Percentiles rank a stretch among this genome's conserved stretches.
Conservation (phyloP, 371 early-diverging fungal species). For the Mortierella polycephala region DNA sequence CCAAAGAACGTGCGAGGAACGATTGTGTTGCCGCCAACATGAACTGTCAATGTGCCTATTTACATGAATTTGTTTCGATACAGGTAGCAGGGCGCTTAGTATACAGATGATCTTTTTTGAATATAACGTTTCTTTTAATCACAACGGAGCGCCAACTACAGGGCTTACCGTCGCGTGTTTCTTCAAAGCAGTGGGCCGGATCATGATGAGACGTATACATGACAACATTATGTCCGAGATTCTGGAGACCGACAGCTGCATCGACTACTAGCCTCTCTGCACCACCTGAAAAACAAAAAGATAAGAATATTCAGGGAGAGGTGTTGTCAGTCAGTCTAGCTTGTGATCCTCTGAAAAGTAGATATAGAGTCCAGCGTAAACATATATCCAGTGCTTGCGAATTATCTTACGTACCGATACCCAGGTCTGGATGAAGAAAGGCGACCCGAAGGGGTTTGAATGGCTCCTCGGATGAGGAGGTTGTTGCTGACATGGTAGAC, state of each 20-base stretch:
- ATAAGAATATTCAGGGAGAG: too few relatives aligned
- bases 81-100: neutral
- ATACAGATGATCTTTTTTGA: neutral
- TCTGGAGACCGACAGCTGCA: slow-evolving; percentile 86
- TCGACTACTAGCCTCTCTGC: slow-evolving; percentile 97
- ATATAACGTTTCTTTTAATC: neutral
- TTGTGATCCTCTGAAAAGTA: too few relatives aligned
- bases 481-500: neutral
- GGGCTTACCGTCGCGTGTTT: slow-evolving; percentile 83
- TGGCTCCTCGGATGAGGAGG: slow-evolving; percentile 6
- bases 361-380: too few relatives aligned
- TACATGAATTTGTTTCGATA: neutral
- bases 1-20: slow-evolving; percentile 76
- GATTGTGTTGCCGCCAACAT: slow-evolving; percentile 77
- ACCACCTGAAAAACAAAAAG: slow-evolving; percentile 70
- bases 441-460: slow-evolving; percentile 62
- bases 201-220: slow-evolving; percentile 95
- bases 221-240: slow-evolving; percentile 80
- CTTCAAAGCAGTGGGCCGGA: slow-evolving; percentile 89
- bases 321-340: too few relatives aligned
- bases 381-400: too few relatives aligned
- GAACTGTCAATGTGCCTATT: slow-evolving; percentile 80
- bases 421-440: slow-evolving; percentile 93
- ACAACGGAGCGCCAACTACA: neutral
- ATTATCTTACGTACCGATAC: slow-evolving; percentile 70